Conservation (phyloP, 1,139 yeast genomes). For the Candida sojae region DNA sequence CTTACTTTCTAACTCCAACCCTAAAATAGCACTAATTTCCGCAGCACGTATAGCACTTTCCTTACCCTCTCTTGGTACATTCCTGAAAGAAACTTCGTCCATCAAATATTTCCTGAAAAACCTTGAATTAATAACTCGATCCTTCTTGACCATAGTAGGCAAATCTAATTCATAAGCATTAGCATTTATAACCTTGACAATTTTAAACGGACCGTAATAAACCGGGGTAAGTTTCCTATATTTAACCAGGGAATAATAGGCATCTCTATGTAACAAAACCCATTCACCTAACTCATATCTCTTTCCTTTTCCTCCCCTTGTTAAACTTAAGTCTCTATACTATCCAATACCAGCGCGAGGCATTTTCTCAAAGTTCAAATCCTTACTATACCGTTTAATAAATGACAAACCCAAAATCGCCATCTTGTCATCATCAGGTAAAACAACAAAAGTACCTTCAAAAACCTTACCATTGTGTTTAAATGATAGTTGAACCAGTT, state of each 20-base stretch:
- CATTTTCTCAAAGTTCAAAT: too few species aligned
- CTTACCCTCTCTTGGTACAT: not conserved
- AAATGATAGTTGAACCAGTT: too few species aligned
- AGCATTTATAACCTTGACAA: slow-evolving; percentile 5
- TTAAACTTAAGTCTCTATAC: slow-evolving; percentile 3
- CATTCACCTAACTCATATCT: slow-evolving; percentile 2
- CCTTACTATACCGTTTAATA: too few species aligned
- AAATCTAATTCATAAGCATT: slow-evolving; percentile 7
- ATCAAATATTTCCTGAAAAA: slow-evolving; percentile 1
- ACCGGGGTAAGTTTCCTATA: slow-evolving; percentile 3
- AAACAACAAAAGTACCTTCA: too few species aligned
- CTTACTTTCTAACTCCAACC: not conserved
- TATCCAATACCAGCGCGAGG: too few species aligned
- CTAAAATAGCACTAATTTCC: not conserved
- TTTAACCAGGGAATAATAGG: not conserved
- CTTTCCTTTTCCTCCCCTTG: not conserved
- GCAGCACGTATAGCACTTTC: not conserved
- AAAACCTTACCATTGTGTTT: too few species aligned
- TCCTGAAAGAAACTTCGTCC: not conserved
- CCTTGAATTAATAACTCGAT: slow-evolving; percentile 2
- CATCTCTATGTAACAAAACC: slow-evolving; percentile 3
- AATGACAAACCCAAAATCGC: too few species aligned
- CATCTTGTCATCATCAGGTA: too few species aligned
- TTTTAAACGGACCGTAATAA: slow-evolving; percentile 7
- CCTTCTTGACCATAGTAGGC: slow-evolving; percentile 3